Evolutionary conservation across 805 yeast species (phyloP).

Genomic region (Pichia pseudocactophila): DNA sequence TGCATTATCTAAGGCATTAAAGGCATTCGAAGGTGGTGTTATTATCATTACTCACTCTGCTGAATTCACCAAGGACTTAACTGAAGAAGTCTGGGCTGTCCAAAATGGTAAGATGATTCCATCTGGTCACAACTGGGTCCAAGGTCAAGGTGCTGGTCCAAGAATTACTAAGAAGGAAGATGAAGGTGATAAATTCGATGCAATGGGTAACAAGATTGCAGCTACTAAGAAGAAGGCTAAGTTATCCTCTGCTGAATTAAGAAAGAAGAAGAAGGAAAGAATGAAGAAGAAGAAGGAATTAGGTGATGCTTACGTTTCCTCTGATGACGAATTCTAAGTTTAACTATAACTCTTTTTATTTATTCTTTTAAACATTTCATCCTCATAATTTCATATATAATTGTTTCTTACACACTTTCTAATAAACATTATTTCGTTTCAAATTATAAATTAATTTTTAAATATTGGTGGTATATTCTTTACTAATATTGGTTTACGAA

Average conservation of each 20-base stretch:
- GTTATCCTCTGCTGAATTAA: conserved; percentile 96
- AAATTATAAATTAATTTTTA: not conserved
- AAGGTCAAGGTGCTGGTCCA: conserved; percentile 99
- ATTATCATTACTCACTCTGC: conserved; percentile 99
- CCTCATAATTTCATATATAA: not conserved
- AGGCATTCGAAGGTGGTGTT: conserved; percentile 99
- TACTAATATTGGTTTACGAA: conserved; percentile 9
- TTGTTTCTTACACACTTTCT: not conserved
- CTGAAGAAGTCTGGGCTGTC: conserved; percentile 99
- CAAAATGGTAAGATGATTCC: conserved; percentile 98
- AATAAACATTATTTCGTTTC: not conserved
- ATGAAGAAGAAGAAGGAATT: conserved; percentile 99
- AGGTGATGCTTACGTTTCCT: conserved; percentile 97
- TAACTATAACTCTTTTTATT: not conserved
- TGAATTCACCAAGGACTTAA: conserved; percentile 98
- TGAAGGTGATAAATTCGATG: conserved; percentile 98
- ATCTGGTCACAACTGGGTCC: conserved; percentile 99
- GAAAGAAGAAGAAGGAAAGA: conserved; percentile 99
- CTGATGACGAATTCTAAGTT: conserved; percentile 70
- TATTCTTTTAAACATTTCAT: not conserved
- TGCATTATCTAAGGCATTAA: conserved; percentile 97
- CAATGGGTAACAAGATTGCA: conserved; percentile 99
- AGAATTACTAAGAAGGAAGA: conserved; percentile 93
- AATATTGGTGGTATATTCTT: conserved; percentile 12
- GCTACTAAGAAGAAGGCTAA: conserved; percentile 93